Evolutionary conservation across 1,139 yeast genomes (phyloP), one percentile per base, ranked within the genome.

Genomic region (Magnusiomyces suaveolens): DNA sequence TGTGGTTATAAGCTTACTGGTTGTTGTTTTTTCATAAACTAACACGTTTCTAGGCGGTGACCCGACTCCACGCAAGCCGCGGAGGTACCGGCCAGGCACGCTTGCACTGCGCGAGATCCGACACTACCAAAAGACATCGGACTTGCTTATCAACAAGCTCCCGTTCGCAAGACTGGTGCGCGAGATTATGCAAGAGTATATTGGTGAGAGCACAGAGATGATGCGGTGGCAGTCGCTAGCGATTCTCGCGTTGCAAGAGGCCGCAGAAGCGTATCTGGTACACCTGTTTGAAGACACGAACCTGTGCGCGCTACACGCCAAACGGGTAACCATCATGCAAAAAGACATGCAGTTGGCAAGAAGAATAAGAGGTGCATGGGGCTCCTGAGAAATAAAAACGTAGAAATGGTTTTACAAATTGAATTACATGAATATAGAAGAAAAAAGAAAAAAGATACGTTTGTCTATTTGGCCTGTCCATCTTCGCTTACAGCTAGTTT

Each of bases 181-280:
- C 56, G 97, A 90, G 61, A 85, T 90, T 1, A 87, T 95, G 0
- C 81, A 81, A 53, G 83, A 83, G 56, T 86, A 79, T 18, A 56
- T 67, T 3, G 73, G 70, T 29, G 72, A 68, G 39, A 77, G 78
- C 41, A 82, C 82, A 0, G 68, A 71, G 12, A 82, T 80, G 20
- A 73, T 87, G 53, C 78, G 94, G 64, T 90, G 97, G 96, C 96
- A 90, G 66, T 81, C 89, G 23, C 81, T 85, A 64, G 97, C 97
- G 0, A 78, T 90, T 18, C 66, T 86, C 65, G 97, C 97, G 1
- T 72, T 90, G 41, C 97, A 90, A 65, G 97, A 90, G 65, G 96
- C 97, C 0, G 81, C 92, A 46, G 97, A 89, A 56, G 95, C 96
- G 1, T 90, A 83, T 64, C 70, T 90, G 60, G 87, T 89, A 12